These are phyloP conservation scores for Ophidiomyces ophidiicola DNA, from an alignment of 2,329 filamentous ascomycete genomes.

Conservation along the genomic window DNA sequence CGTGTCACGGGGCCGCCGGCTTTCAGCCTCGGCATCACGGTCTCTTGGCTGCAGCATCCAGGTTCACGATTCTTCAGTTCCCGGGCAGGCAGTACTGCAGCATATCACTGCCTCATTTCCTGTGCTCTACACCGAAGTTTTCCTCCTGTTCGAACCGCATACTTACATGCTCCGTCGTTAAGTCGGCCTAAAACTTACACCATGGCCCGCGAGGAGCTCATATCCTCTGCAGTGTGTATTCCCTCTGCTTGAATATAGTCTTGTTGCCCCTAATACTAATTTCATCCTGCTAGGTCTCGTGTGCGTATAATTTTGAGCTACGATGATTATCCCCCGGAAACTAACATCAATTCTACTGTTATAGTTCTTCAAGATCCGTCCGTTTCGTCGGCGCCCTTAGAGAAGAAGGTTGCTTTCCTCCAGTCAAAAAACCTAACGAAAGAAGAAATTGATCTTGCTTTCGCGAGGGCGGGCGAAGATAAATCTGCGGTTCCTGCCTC, in stretches of 20 bases:
- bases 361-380: slow-evolving; percentile 87
- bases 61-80: slow-evolving; percentile 4
- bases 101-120: background rate
- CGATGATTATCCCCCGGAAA: background rate
- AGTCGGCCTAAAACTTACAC: slow-evolving; percentile 32
- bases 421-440: slow-evolving; percentile 95
- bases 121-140: too few relatives aligned
- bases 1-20: slow-evolving; percentile 24
- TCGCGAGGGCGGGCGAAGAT: slow-evolving; percentile 60
- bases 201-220: slow-evolving; percentile 87
- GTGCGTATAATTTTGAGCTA: slow-evolving; percentile 28
- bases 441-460: slow-evolving; percentile 79
- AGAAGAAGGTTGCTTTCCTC: slow-evolving; percentile 84
- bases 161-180: too few relatives aligned
- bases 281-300: slow-evolving; percentile 35
- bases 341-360: slow-evolving; percentile 1
- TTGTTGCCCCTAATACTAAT: slow-evolving; percentile 19
- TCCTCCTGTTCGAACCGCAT: too few relatives aligned
- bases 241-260: slow-evolving; percentile 18
- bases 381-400: slow-evolving; percentile 76
- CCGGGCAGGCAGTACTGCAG: slow-evolving; percentile 1
- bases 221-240: slow-evolving; percentile 61
- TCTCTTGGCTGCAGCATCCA: slow-evolving; percentile 6
- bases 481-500: slow-evolving; percentile 35
- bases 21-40: slow-evolving; percentile 17